Evolutionary conservation across 2,329 filamentous ascomycete species (phyloP).

Genomic region (Aureobasidium sp.): DNA sequence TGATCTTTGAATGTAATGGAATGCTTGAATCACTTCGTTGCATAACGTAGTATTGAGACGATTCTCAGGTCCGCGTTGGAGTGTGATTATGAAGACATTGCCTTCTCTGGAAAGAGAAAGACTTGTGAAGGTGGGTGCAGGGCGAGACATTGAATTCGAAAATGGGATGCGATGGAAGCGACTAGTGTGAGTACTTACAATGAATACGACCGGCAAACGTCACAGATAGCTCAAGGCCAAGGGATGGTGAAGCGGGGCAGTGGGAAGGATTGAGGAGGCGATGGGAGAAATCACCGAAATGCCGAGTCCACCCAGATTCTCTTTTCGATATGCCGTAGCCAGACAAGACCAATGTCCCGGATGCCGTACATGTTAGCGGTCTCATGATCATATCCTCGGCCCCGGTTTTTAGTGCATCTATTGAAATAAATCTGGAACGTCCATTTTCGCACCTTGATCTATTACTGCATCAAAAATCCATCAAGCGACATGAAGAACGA

Average conservation of each 20-base stretch:
- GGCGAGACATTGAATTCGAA: background rate
- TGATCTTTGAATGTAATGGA: slow-evolving; percentile 41
- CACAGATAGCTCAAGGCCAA: background rate
- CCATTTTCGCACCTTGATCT: background rate
- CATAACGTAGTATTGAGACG: slow-evolving; percentile 44
- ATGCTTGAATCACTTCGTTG: slow-evolving; percentile 47
- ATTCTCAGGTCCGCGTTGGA: slow-evolving; percentile 50
- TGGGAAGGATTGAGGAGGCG: background rate
- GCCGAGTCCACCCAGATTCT: background rate
- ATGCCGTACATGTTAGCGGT: background rate
- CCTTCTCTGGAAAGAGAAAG: slow-evolving; percentile 41
- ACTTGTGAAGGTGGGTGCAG: slow-evolving; percentile 23
- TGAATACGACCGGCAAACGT: background rate
- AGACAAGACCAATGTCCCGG: background rate
- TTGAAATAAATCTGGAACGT: background rate
- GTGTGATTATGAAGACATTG: slow-evolving; percentile 47
- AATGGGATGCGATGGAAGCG: background rate
- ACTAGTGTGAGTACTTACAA: background rate
- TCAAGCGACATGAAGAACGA: slow-evolving; percentile 35
- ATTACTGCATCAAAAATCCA: background rate
- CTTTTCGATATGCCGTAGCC: background rate
- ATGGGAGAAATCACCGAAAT: background rate
- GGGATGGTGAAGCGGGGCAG: background rate
- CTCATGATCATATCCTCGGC: background rate
- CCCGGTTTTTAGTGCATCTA: background rate